Percentiles rank a stretch among this genome's conserved stretches.
Evolutionary conservation across 495 filamentous ascomycete species (phyloP).

Genomic region (Annulohypoxylon bovei): DNA sequence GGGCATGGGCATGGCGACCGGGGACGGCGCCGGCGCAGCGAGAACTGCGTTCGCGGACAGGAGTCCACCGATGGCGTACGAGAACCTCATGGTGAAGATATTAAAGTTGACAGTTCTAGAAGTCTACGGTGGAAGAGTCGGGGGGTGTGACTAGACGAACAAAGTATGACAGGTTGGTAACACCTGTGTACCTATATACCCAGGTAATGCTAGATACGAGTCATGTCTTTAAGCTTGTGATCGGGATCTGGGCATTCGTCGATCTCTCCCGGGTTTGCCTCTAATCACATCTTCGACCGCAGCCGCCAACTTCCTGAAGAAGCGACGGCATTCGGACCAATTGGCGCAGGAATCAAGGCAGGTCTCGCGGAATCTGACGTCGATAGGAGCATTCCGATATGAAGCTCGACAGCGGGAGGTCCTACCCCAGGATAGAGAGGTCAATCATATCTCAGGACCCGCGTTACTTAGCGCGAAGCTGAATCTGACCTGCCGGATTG

Average conservation of each 20-base stretch:
- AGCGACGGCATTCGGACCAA: slow-evolving; percentile 3
- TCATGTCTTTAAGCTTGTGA: slow-evolving; percentile 1
- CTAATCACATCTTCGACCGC: not conserved
- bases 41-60: slow-evolving; percentile 42
- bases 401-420: not conserved
- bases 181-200: slow-evolving; percentile 1
- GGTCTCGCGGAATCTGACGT: slow-evolving; percentile 1
- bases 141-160: not conserved
- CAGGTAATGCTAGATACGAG: not conserved
- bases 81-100: slow-evolving; percentile 40
- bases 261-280: slow-evolving; percentile 3
- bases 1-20: slow-evolving; percentile 31
- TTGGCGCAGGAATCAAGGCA: slow-evolving; percentile 17
- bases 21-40: slow-evolving; percentile 45
- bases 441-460: not conserved
- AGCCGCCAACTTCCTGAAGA: slow-evolving; percentile 23
- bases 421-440: slow-evolving; percentile 2
- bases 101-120: not conserved
- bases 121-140: not conserved
- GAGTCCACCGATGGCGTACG: slow-evolving; percentile 28
- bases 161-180: not conserved
- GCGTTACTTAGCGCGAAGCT: slow-evolving; percentile 37
- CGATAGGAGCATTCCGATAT: slow-evolving; percentile 17
- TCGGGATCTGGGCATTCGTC: not conserved
- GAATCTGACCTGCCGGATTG: slow-evolving; percentile 39